Percentiles rank a stretch among this genome's conserved stretches.
phyloP scores from a whole-genome alignment of 108 stramenopile genomes.

The Chaetoceros muelleri region DNA sequence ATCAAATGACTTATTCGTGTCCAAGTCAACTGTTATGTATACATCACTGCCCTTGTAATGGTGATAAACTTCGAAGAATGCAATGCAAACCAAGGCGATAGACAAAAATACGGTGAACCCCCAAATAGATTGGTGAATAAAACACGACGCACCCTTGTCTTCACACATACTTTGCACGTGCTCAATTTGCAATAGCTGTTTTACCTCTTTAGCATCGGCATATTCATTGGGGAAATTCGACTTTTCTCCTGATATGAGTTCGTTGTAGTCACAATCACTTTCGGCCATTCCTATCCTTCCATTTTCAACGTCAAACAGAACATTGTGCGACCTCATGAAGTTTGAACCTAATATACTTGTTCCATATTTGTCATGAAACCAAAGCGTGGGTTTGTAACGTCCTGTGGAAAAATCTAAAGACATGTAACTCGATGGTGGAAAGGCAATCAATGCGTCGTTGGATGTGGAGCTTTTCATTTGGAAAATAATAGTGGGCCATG shows the following conservation, averaged over 20 bases:
- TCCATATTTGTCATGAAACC: constrained; percentile 33
- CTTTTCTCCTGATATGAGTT: too few relatives aligned
- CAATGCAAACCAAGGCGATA: too few relatives aligned
- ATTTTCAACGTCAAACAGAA: constrained; percentile 75
- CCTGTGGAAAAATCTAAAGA: constrained; percentile 41
- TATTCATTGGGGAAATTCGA: not conserved
- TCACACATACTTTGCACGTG: not conserved
- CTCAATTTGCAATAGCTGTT: not conserved
- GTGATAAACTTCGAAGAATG: too few relatives aligned
- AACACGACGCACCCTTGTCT: not conserved
- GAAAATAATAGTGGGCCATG: constrained; percentile 70
- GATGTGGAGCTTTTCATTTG: constrained; percentile 34
- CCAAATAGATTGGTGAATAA: too few relatives aligned
- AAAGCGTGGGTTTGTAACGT: constrained; percentile 48
- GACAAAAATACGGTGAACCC: too few relatives aligned
- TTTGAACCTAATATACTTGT: constrained; percentile 68
- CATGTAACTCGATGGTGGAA: constrained; percentile 75
- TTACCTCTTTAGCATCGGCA: not conserved
- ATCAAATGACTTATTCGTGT: too few relatives aligned
- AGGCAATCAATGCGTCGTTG: constrained; percentile 50
- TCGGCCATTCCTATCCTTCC: not conserved
- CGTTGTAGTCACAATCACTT: not conserved
- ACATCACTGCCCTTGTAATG: too few relatives aligned
- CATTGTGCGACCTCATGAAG: constrained; percentile 84
- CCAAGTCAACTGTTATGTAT: too few relatives aligned